Conservation (phyloP, 2,329 filamentous ascomycete genomes). For the Colletotrichum spaethianum region DNA sequence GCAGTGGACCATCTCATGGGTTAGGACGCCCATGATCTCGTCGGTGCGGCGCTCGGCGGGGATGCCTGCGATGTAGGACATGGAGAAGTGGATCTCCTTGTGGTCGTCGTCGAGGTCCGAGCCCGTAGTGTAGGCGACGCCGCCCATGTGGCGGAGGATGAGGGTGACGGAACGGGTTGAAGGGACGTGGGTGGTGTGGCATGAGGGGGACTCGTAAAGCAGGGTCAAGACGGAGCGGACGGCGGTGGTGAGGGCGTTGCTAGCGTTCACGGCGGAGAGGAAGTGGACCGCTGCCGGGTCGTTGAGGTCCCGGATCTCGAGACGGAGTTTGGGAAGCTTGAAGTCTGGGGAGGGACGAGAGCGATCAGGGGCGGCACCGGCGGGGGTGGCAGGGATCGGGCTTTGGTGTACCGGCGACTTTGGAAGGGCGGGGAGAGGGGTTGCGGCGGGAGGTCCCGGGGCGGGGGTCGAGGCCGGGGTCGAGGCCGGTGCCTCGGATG, state of each 20-base stretch:
- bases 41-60: conserved; percentile 58
- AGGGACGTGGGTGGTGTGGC: conserved; percentile 60
- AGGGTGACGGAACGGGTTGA: conserved; percentile 90
- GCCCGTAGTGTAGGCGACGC: conserved; percentile 91
- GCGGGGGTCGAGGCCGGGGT: conserved; percentile 5
- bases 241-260: conserved; percentile 72
- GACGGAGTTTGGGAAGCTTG: conserved; percentile 68
- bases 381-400: conserved; percentile 5
- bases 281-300: conserved; percentile 77
- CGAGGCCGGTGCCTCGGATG: conserved; percentile 22
- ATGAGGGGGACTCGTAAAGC: conserved; percentile 73
- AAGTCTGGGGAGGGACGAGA: conserved; percentile 24
- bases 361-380: conserved; percentile 16
- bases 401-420: conserved; percentile 20
- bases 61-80: conserved; percentile 77
- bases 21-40: conserved; percentile 87
- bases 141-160: conserved; percentile 82
- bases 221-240: conserved; percentile 78
- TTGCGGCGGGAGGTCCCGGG: conserved; percentile 29
- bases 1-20: conserved; percentile 96
- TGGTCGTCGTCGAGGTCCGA: conserved; percentile 85
- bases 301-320: conserved; percentile 71
- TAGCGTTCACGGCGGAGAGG: conserved; percentile 74
- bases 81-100: conserved; percentile 93
- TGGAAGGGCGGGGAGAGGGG: conserved; percentile 31